Conservation (phyloP, 495 filamentous ascomycete genomes). For the Penicillium waksmanii region DNA sequence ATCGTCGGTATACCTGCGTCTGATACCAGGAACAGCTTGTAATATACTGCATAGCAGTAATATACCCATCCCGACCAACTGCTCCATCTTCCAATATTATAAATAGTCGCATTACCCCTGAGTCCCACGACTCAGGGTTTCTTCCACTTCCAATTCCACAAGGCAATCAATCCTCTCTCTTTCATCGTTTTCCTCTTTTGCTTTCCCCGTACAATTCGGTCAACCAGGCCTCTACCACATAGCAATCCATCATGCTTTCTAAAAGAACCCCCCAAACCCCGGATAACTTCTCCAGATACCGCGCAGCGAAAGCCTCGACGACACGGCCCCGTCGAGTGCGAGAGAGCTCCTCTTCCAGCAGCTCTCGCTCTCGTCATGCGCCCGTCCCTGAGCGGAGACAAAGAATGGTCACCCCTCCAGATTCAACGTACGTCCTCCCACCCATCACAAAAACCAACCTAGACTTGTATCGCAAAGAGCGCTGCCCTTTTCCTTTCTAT, state of each 20-base stretch:
- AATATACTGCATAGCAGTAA: background rate
- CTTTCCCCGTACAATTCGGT: background rate
- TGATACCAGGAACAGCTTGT: background rate
- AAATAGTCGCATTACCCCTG: constrained; percentile 1
- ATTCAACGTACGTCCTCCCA: constrained; percentile 42
- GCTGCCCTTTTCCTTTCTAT: too few species aligned
- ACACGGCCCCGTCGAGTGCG: constrained; percentile 21
- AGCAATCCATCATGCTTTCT: constrained; percentile 35
- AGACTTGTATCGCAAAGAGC: background rate
- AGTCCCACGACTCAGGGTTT: background rate
- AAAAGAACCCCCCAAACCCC: constrained; percentile 35
- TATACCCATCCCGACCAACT: background rate
- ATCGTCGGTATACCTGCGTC: background rate
- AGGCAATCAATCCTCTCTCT: background rate
- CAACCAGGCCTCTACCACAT: constrained; percentile 4
- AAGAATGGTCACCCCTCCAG: constrained; percentile 39
- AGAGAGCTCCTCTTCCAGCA: constrained; percentile 29
- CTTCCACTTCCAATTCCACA: background rate
- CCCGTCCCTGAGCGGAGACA: constrained; percentile 30
- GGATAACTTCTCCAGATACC: constrained; percentile 51
- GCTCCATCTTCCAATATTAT: background rate
- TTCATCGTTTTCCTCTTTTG: background rate
- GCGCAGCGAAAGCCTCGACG: constrained; percentile 43
- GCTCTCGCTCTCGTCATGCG: constrained; percentile 30
- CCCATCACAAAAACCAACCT: background rate